A percentile compares a stretch with the other conserved stretches of the same genome.
These are phyloP conservation scores for Wickerhamiella azyma DNA, from an alignment of 805 yeast species.

Conservation along the genomic window DNA sequence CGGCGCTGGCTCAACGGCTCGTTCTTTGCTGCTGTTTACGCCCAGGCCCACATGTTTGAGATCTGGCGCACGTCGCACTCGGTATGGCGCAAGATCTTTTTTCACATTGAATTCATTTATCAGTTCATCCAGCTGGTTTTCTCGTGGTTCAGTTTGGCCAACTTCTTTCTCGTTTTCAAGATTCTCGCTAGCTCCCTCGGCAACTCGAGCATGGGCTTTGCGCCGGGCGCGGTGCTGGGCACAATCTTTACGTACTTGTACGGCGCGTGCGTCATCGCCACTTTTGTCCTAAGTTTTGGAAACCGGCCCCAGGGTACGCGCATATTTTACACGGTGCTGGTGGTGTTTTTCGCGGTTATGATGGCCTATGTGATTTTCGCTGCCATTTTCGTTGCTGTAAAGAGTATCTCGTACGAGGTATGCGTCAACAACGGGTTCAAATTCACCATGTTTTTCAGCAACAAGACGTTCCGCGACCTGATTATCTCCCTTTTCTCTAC, in stretches of 20 bases:
- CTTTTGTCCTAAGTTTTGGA: conserved; percentile 84
- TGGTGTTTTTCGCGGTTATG: conserved; percentile 66
- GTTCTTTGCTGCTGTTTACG: conserved; percentile 83
- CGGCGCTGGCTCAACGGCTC: conserved; percentile 97
- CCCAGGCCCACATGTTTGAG: conserved; percentile 61
- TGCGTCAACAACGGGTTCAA: conserved; percentile 36
- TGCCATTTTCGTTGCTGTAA: conserved; percentile 64
- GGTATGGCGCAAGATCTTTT: conserved; percentile 45
- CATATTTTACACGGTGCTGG: conserved; percentile 59
- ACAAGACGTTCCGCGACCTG: conserved; percentile 69
- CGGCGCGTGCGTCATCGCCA: conserved; percentile 62
- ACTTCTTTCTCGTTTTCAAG: conserved; percentile 80
- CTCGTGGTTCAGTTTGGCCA: conserved; percentile 87
- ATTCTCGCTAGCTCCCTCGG: conserved; percentile 73
- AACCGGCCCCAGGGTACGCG: conserved; percentile 88
- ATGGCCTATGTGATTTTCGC: conserved; percentile 87
- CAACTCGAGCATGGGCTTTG: conserved; percentile 43
- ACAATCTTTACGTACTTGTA: conserved; percentile 78
- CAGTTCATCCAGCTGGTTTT: conserved; percentile 61
- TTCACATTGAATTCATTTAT: conserved; percentile 69
- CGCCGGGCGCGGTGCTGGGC: conserved; percentile 64
- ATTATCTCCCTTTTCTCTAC: conserved; percentile 79
- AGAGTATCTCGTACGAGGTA: conserved; percentile 47
- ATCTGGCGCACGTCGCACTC: conserved; percentile 70
- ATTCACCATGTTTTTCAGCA: conserved; percentile 21